phyloP scores from a whole-genome alignment of 2,329 filamentous ascomycete genomes.

The Penicillium sp. region DNA sequence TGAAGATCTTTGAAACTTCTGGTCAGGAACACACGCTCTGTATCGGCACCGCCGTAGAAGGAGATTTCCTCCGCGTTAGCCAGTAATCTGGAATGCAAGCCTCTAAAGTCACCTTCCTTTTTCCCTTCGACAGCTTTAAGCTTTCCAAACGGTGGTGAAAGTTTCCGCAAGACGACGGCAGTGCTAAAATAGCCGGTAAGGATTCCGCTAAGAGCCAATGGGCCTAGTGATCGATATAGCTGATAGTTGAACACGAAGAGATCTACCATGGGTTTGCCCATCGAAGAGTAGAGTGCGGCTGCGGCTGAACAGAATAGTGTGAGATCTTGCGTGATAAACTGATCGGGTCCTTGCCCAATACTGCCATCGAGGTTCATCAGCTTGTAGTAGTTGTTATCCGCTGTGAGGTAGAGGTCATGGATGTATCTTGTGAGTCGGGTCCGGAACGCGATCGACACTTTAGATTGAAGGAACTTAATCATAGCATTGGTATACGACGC shows the following conservation, averaged over 20 bases:
- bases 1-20: conserved; percentile 91
- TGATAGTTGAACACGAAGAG: conserved; percentile 98
- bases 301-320: conserved; percentile 94
- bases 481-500: conserved; percentile 98
- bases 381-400: conserved; percentile 96
- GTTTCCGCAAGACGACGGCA: conserved; percentile 81
- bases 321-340: conserved; percentile 96
- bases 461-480: conserved; percentile 98
- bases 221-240: conserved; percentile 87
- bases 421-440: conserved; percentile 95
- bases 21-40: conserved; percentile 91
- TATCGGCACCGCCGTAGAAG: conserved; percentile 94
- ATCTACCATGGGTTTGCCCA: conserved; percentile 98
- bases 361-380: conserved; percentile 90
- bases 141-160: conserved; percentile 96
- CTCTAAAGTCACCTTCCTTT: conserved; percentile 93
- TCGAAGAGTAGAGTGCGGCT: conserved; percentile 89
- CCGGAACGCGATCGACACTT: conserved; percentile 97
- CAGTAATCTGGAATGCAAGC: conserved; percentile 86
- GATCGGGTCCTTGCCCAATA: conserved; percentile 87
- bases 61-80: conserved; percentile 97
- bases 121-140: conserved; percentile 94
- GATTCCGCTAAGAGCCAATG: conserved; percentile 82
- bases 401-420: conserved; percentile 93
- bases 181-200: conserved; percentile 94